Percentiles rank a stretch among this genome's conserved stretches.
These are phyloP conservation scores for Ogataea ramenticola DNA, from an alignment of 805 yeast species.

Conservation along the genomic window DNA sequence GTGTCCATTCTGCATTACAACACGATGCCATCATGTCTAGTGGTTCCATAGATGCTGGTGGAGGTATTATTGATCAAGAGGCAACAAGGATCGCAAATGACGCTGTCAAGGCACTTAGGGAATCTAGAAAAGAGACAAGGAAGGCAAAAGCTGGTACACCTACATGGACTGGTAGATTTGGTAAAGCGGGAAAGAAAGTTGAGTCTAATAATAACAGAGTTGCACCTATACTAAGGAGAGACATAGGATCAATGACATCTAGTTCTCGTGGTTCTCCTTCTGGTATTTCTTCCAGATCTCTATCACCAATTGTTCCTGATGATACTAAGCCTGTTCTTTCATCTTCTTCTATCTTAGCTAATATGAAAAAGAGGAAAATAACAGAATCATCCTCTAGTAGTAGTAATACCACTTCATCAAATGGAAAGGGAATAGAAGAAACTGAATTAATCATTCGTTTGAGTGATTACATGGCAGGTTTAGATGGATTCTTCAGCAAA, in stretches of 20 bases:
- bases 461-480: slow-evolving; percentile 20
- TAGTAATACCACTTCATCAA: no score
- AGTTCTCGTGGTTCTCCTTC: neutral
- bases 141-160: slow-evolving; percentile 64
- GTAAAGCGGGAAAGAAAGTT: slow-evolving; percentile 58
- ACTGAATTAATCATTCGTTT: slow-evolving; percentile 12
- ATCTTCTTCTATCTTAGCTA: slow-evolving; percentile 43
- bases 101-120: slow-evolving; percentile 54
- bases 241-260: neutral
- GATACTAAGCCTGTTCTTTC: slow-evolving; percentile 14
- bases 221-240: neutral
- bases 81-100: slow-evolving; percentile 54
- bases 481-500: slow-evolving; percentile 23
- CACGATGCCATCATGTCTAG: slow-evolving; percentile 70
- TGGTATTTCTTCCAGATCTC: neutral
- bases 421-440: slow-evolving; percentile 2
- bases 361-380: slow-evolving; percentile 33
- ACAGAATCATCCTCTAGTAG: neutral
- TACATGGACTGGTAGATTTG: slow-evolving; percentile 94
- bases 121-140: slow-evolving; percentile 50
- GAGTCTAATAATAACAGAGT: neutral
- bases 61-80: slow-evolving; percentile 51
- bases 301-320: neutral
- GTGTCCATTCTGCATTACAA: slow-evolving; percentile 65
- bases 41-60: slow-evolving; percentile 31